A percentile compares a stretch with the other conserved stretches of the same genome.
Evolutionary conservation across 2,329 filamentous ascomycete species (phyloP).

Genomic region (Macrophomina tecta): DNA sequence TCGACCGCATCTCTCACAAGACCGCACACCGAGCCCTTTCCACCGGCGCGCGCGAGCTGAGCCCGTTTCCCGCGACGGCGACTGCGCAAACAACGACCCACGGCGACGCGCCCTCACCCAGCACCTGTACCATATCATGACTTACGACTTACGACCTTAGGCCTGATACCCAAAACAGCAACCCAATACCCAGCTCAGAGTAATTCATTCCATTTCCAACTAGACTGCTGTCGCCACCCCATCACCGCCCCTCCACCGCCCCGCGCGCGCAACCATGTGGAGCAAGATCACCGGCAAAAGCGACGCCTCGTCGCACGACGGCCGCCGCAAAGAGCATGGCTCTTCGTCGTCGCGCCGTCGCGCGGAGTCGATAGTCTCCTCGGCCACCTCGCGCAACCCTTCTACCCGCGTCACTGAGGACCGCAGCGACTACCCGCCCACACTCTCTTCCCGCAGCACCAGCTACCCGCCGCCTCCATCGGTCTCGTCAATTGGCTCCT

Average conservation of each 20-base stretch:
- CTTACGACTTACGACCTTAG: slow-evolving; percentile 31
- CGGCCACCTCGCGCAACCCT: slow-evolving; percentile 33
- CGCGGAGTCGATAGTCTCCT: slow-evolving; percentile 38
- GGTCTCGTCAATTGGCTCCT: slow-evolving; percentile 23
- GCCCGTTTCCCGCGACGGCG: background rate
- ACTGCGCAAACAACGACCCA: background rate
- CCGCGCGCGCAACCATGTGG: slow-evolving; percentile 43
- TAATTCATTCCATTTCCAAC: slow-evolving; percentile 24
- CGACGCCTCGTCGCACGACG: slow-evolving; percentile 42
- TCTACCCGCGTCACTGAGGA: slow-evolving; percentile 29
- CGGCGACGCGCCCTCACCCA: slow-evolving; percentile 2
- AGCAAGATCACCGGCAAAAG: slow-evolving; percentile 44
- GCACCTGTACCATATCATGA: slow-evolving; percentile 37
- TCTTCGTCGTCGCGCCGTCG: slow-evolving; percentile 41
- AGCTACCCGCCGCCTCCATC: slow-evolving; percentile 22
- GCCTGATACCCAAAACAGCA: slow-evolving; percentile 38
- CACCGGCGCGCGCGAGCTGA: slow-evolving; percentile 23
- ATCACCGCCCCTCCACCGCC: slow-evolving; percentile 14
- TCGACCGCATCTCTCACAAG: slow-evolving; percentile 11
- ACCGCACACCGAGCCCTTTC: slow-evolving; percentile 15
- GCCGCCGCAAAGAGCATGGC: slow-evolving; percentile 31
- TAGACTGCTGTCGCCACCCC: slow-evolving; percentile 14
- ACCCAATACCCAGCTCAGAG: slow-evolving; percentile 27
- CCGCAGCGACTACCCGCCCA: slow-evolving; percentile 27
- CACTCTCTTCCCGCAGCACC: slow-evolving; percentile 17